A percentile compares a stretch with the other conserved stretches of the same genome.
phyloP scores from a whole-genome alignment of 805 yeast genomes.

The Middelhovenomyces tepae region DNA sequence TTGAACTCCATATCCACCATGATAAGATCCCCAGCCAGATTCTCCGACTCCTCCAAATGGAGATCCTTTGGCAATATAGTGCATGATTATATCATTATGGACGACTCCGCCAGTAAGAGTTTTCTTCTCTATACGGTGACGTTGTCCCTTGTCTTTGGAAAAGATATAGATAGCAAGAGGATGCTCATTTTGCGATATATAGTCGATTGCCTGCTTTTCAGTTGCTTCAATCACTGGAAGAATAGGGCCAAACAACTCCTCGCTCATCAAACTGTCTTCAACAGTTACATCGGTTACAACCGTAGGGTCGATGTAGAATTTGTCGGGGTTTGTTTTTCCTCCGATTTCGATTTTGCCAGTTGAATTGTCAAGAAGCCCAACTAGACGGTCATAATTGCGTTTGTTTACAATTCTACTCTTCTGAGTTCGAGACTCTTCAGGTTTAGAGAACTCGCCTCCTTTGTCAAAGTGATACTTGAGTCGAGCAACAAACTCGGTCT shows the following conservation, averaged over 20 bases:
- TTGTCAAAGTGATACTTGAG: slow-evolving; percentile 31
- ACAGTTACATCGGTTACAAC: slow-evolving; percentile 53
- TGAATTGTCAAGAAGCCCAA: slow-evolving; percentile 25
- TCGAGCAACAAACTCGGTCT: slow-evolving; percentile 36
- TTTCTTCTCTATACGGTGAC: slow-evolving; percentile 35
- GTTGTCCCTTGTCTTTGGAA: slow-evolving; percentile 37
- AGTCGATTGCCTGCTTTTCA: slow-evolving; percentile 47
- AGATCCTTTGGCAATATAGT: slow-evolving; percentile 46
- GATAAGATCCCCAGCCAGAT: slow-evolving; percentile 66
- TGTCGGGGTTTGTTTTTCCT: slow-evolving; percentile 20
- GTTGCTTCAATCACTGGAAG: slow-evolving; percentile 61
- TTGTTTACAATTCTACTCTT: slow-evolving; percentile 48
- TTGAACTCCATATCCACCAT: slow-evolving; percentile 54
- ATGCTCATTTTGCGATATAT: slow-evolving; percentile 32
- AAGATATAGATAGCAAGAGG: slow-evolving; percentile 79
- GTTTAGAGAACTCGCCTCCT: too few relatives aligned
- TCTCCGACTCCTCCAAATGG: slow-evolving; percentile 76
- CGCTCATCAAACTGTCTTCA: slow-evolving; percentile 40
- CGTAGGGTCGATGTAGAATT: slow-evolving; percentile 62
- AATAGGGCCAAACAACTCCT: slow-evolving; percentile 79
- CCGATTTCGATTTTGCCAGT: slow-evolving; percentile 37
- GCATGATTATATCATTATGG: slow-evolving; percentile 54
- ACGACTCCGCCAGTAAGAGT: slow-evolving; percentile 56
- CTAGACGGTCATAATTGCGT: slow-evolving; percentile 36
- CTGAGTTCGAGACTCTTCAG: slow-evolving; percentile 35